Evolutionary conservation across 2,329 filamentous ascomycete genomes (phyloP).

Genomic region (Pyricularia sp.): DNA sequence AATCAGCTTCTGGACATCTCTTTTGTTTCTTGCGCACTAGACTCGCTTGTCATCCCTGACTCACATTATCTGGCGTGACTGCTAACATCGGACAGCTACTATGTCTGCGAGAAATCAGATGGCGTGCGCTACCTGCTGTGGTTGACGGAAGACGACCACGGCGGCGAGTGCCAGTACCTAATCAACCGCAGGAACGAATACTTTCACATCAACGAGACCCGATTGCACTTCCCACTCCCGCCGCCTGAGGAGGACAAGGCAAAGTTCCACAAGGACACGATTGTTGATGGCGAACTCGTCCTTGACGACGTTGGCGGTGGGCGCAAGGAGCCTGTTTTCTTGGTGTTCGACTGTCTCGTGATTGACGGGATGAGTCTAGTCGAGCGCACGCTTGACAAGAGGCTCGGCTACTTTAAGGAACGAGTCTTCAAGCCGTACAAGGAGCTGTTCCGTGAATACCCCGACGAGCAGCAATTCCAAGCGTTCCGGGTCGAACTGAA

Average conservation of each 20-base stretch:
- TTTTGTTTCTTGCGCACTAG: neutral
- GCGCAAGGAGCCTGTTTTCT: conserved; percentile 62
- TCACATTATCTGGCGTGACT: neutral
- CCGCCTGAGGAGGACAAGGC: conserved; percentile 37
- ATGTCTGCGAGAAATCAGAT: conserved; percentile 96
- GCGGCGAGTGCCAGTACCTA: conserved; percentile 69
- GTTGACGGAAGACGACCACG: conserved; percentile 57
- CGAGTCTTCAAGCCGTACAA: conserved; percentile 65
- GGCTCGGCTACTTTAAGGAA: conserved; percentile 77
- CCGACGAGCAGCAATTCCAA: conserved; percentile 59
- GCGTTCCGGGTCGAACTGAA: conserved; percentile 83
- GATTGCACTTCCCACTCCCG: conserved; percentile 71
- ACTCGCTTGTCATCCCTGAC: neutral
- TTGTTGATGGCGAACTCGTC: conserved; percentile 91
- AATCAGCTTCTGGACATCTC: neutral
- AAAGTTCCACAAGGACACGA: conserved; percentile 67
- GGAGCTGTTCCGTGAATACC: conserved; percentile 53
- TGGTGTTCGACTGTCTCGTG: conserved; percentile 89
- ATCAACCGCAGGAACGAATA: conserved; percentile 98
- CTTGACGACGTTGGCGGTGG: conserved; percentile 68
- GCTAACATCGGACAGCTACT: conserved; percentile 52
- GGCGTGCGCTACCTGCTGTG: conserved; percentile 94
- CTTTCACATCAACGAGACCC: conserved; percentile 64
- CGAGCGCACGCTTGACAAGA: conserved; percentile 75
- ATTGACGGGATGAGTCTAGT: conserved; percentile 70